A percentile compares a stretch with the other conserved stretches of the same genome.
These are phyloP conservation scores for Ustilago hordei DNA, from an alignment of 1,284 basidiomycete species.

Conservation along the genomic window DNA sequence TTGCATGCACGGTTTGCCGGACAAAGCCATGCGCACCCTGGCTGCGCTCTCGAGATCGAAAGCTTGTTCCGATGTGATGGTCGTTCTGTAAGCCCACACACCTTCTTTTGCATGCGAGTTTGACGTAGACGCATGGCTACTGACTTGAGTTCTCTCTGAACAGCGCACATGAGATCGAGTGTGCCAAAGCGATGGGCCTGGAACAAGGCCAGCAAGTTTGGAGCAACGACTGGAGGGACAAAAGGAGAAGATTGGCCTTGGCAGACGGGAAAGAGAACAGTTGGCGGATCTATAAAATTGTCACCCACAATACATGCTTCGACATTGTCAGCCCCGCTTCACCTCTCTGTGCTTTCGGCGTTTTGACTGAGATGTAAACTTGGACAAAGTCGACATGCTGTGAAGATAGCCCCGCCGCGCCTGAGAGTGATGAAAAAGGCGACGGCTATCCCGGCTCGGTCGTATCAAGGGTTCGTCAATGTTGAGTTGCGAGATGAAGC, in stretches of 20 bases:
- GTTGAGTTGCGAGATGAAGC: not conserved
- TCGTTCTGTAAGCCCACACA: slow-evolving; percentile 19
- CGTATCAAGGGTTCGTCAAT: too few species aligned
- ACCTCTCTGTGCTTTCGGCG: not conserved
- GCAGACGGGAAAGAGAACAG: not conserved
- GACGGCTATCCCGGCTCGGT: too few species aligned
- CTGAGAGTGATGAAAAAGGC: too few species aligned
- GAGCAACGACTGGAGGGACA: slow-evolving; percentile 13
- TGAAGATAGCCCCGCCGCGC: too few species aligned
- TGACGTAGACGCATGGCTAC: not conserved
- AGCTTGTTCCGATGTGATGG: slow-evolving; percentile 30
- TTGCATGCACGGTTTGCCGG: slow-evolving; percentile 35
- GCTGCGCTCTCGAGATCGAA: slow-evolving; percentile 19
- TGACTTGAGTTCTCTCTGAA: not conserved
- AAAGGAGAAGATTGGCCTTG: slow-evolving; percentile 24
- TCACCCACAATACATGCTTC: not conserved
- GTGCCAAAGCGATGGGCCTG: slow-evolving; percentile 12
- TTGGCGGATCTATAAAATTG: slow-evolving; percentile 6
- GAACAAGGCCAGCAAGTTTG: slow-evolving; percentile 12
- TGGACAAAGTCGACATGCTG: not conserved
- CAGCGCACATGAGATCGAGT: slow-evolving; percentile 30
- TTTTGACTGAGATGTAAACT: too few species aligned
- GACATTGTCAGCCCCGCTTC: not conserved
- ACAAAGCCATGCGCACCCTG: slow-evolving; percentile 21
- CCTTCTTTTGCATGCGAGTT: not conserved